Conservation (phyloP, 2,329 filamentous ascomycete genomes). For the Raffaelea arxii region DNA sequence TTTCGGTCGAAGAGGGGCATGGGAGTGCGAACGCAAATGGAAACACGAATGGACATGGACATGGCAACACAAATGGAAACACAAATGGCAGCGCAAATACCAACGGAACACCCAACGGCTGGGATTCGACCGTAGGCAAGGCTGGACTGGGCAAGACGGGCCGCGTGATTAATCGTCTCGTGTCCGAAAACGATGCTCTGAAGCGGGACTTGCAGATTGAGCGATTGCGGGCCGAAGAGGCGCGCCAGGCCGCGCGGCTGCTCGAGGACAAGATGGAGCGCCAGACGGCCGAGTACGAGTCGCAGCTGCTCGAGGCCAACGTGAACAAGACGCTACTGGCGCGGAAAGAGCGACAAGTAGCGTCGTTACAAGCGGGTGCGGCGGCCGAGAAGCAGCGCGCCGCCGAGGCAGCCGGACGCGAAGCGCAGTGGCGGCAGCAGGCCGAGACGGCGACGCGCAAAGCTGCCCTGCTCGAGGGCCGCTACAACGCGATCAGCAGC, state of each 20-base stretch:
- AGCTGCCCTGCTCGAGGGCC: conserved; percentile 58
- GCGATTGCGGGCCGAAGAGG: conserved; percentile 55
- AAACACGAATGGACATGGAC: too few relatives aligned
- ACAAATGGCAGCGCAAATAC: background rate
- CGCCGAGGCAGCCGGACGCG: conserved; percentile 47
- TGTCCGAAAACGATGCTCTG: conserved; percentile 69
- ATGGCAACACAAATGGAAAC: too few relatives aligned
- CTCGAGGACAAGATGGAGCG: conserved; percentile 64
- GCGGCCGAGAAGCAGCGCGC: conserved; percentile 56
- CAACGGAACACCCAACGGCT: conserved; percentile 9
- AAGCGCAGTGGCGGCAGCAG: conserved; percentile 50
- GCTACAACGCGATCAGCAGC: conserved; percentile 56
- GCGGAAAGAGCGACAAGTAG: conserved; percentile 65
- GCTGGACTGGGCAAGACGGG: conserved; percentile 66
- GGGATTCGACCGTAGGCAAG: conserved; percentile 61
- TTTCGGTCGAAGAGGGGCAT: too few relatives aligned
- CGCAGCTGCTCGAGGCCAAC: conserved; percentile 56
- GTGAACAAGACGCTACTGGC: conserved; percentile 62
- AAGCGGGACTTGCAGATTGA: conserved; percentile 64
- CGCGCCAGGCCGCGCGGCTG: conserved; percentile 57
- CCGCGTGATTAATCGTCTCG: conserved; percentile 70
- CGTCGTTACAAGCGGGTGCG: conserved; percentile 54
- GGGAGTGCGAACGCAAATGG: too few relatives aligned
- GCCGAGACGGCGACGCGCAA: conserved; percentile 57
- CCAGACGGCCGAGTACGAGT: conserved; percentile 58